phyloP scores from a whole-genome alignment of 1,284 basidiomycete genomes.

The Trichosporon ovoides region DNA sequence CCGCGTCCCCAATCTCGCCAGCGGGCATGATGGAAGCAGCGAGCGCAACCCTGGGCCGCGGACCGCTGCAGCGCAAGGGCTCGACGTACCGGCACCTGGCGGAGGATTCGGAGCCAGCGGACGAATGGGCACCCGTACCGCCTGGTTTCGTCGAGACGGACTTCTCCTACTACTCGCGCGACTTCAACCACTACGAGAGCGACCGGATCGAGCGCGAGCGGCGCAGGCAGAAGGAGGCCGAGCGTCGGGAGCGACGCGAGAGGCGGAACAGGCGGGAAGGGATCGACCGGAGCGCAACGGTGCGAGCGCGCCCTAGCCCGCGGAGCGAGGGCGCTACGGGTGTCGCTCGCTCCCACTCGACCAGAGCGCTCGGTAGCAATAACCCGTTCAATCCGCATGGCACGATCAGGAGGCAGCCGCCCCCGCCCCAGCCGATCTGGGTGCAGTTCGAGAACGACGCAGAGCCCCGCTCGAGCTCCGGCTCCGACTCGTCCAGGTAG shows the following conservation, averaged over 20 bases:
- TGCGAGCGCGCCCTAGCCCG: background rate
- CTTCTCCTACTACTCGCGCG: background rate
- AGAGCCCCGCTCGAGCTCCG: background rate
- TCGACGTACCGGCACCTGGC: background rate
- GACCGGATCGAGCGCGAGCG: background rate
- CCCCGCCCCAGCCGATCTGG: background rate
- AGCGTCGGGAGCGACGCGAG: no score
- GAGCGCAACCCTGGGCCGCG: background rate
- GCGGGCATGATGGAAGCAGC: background rate
- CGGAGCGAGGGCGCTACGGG: background rate
- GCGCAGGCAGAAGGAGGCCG: background rate
- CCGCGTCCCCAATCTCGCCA: background rate
- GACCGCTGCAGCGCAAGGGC: background rate
- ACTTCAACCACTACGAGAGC: constrained; percentile 2
- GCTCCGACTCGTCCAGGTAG: no score
- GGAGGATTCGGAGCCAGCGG: background rate
- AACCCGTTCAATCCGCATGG: constrained; percentile 1
- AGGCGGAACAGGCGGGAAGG: no score
- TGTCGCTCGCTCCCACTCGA: background rate
- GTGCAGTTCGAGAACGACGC: background rate
- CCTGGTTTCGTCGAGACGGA: background rate
- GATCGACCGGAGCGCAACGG: background rate
- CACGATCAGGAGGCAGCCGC: background rate
- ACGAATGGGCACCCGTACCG: background rate
- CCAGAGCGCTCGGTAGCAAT: background rate